Conservation (phyloP, 805 yeast species). For the Candida krabiensis region DNA sequence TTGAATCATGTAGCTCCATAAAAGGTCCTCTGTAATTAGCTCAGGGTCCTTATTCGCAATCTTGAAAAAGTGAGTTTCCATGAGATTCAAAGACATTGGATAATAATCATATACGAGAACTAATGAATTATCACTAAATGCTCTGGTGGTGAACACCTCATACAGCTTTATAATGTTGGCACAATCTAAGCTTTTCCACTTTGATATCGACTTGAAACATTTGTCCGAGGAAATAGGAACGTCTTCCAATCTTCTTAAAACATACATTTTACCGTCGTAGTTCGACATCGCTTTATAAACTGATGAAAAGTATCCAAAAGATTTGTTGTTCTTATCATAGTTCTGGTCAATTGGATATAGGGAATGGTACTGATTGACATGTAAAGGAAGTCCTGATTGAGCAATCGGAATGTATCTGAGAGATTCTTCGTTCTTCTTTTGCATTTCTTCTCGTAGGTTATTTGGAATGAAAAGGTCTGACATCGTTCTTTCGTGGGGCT, state of each 20-base stretch:
- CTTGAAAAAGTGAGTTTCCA: slow-evolving; percentile 61
- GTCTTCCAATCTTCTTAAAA: slow-evolving; percentile 70
- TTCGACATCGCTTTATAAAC: slow-evolving; percentile 81
- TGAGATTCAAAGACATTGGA: slow-evolving; percentile 72
- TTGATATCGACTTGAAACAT: slow-evolving; percentile 58
- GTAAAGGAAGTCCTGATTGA: slow-evolving; percentile 63
- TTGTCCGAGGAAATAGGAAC: slow-evolving; percentile 55
- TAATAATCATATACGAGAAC: slow-evolving; percentile 81
- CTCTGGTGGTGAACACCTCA: slow-evolving; percentile 84
- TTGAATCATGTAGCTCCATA: slow-evolving; percentile 81
- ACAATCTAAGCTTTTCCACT: slow-evolving; percentile 60
- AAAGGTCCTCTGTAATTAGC: slow-evolving; percentile 57
- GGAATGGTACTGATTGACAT: slow-evolving; percentile 81
- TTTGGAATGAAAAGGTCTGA: slow-evolving; percentile 71
- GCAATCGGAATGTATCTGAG: slow-evolving; percentile 54
- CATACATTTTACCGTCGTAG: slow-evolving; percentile 73
- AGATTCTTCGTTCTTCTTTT: slow-evolving; percentile 76
- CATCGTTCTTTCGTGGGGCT: slow-evolving; percentile 70
- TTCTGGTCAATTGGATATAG: slow-evolving; percentile 74
- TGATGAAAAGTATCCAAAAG: slow-evolving; percentile 57
- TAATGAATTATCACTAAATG: slow-evolving; percentile 79
- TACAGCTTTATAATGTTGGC: slow-evolving; percentile 65
- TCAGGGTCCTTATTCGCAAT: slow-evolving; percentile 40
- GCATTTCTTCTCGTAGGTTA: slow-evolving; percentile 68
- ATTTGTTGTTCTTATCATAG: slow-evolving; percentile 35